A percentile compares a stretch with the other conserved stretches of the same genome.
Evolutionary conservation across 2,329 filamentous ascomycete species (phyloP).

Genomic region (Grosmannia huntii): DNA sequence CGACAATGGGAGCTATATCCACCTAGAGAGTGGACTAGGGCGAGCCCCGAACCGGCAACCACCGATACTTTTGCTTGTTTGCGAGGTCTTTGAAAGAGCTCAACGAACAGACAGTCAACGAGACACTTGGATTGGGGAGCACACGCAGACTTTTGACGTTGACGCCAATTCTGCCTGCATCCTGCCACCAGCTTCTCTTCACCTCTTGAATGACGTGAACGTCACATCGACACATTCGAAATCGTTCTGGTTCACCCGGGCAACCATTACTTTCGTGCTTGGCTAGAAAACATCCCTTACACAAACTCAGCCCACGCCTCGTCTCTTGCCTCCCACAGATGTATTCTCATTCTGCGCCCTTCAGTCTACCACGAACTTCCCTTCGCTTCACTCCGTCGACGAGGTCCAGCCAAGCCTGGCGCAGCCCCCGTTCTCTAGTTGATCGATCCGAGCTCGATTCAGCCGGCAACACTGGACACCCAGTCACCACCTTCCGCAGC

Average conservation of each 20-base stretch:
- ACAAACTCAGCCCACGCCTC: too few relatives aligned
- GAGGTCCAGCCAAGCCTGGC: neutral
- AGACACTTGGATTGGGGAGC: neutral
- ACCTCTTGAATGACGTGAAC: neutral
- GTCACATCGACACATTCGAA: neutral
- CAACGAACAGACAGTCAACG: neutral
- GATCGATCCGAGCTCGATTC: neutral
- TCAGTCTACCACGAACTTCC: conserved; percentile 9
- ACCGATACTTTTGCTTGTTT: neutral
- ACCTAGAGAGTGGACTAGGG: neutral
- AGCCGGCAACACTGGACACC: neutral
- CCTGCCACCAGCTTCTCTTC: neutral
- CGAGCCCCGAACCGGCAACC: neutral
- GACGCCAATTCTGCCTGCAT: neutral
- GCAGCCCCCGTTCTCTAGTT: neutral
- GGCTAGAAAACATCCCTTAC: neutral
- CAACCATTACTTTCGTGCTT: neutral
- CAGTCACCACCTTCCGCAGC: neutral
- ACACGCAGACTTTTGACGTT: neutral
- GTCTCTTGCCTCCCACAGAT: conserved; percentile 10
- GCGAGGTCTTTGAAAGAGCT: neutral
- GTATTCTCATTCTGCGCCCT: conserved; percentile 13
- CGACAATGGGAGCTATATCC: conserved; percentile 3
- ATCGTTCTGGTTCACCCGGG: neutral
- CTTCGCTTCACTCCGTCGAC: neutral